Evolutionary conservation across 2,329 filamentous ascomycete genomes (phyloP), one percentile per base, ranked within the genome.

Genomic region (Juglanconis juglandina): DNA sequence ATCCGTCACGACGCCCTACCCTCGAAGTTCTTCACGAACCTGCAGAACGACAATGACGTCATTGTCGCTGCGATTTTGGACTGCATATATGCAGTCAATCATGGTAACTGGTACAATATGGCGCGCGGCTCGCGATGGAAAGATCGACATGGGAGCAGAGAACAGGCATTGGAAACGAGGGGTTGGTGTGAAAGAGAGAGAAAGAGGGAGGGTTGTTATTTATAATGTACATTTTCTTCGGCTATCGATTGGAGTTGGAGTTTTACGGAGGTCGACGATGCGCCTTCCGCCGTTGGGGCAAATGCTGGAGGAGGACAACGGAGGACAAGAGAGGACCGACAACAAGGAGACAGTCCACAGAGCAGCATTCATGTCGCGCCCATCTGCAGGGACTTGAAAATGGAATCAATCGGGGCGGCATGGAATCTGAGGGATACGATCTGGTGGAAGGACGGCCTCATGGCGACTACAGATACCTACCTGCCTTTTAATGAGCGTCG

Each of bases 191-290:
- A 24, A 24, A 24, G 17, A 17, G 17, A 17, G 17, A 17, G 17
- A 17, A 17, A 17, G 24, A 24, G 24, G 39, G 46, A 37, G 47
- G 46, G 39, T 44, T 33, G 24, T 51, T 55, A 58, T 17, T 37
- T 48, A 50, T 61, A 54, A 57, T 63, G 61, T 61, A 61, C 52
- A 63, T 63, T 63, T 59, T 55, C 53, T 49, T 48, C 34, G 46
- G 37, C 46, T 49, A 58, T 51, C 11, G 54, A 34, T 61, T 61
- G 50, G 46, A 61, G 48, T 53, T 55, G 58, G 61, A 54, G 58
- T 63, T 63, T 47, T 24, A 51, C 46, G 49, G 58, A 54, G 35
- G 30, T 46, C 14, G 35, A 42, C 37, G 34, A 61, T 13, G 34
- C 42, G 39, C 44, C 51, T 53, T n/a, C 39, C 41, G 39, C 35